Evolutionary conservation across 2,329 filamentous ascomycete genomes (phyloP).

Genomic region (Trichophyton mentagrophytes): DNA sequence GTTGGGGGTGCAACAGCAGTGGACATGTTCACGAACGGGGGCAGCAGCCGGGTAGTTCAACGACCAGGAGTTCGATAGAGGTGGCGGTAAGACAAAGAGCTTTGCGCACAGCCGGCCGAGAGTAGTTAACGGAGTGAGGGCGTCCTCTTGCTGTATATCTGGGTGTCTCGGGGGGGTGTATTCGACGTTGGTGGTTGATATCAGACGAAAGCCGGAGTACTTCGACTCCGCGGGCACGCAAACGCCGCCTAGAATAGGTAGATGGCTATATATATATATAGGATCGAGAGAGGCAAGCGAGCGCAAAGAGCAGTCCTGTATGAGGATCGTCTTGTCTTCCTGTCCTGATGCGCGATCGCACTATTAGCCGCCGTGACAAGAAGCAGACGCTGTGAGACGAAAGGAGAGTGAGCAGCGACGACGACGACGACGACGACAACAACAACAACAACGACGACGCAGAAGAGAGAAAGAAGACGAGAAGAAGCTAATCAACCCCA

Average conservation of each 20-base stretch:
- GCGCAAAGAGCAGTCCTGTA: background rate
- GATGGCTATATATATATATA: background rate
- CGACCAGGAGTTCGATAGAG: background rate
- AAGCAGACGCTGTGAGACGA: background rate
- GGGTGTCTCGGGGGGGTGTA: background rate
- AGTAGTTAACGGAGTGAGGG: background rate
- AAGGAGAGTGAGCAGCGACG: background rate
- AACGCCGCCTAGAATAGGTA: too few species aligned
- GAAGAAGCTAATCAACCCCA: background rate
- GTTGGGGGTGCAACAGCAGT: constrained; percentile 37
- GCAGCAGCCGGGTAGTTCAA: background rate
- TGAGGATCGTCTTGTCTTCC: background rate
- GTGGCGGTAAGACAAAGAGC: background rate
- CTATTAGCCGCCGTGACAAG: constrained; percentile 1
- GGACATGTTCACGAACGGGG: constrained; percentile 27
- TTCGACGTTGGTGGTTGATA: background rate
- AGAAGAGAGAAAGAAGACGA: background rate
- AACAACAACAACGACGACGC: too few species aligned
- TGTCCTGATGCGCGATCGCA: background rate
- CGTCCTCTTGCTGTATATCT: background rate
- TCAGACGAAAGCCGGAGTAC: background rate
- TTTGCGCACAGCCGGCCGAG: background rate
- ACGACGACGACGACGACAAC: too few species aligned
- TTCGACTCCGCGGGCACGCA: too few species aligned
- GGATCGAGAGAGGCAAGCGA: background rate